These are phyloP conservation scores for Lepiota venenata DNA, from an alignment of 768 basidiomycete species.

Conservation along the genomic window DNA sequence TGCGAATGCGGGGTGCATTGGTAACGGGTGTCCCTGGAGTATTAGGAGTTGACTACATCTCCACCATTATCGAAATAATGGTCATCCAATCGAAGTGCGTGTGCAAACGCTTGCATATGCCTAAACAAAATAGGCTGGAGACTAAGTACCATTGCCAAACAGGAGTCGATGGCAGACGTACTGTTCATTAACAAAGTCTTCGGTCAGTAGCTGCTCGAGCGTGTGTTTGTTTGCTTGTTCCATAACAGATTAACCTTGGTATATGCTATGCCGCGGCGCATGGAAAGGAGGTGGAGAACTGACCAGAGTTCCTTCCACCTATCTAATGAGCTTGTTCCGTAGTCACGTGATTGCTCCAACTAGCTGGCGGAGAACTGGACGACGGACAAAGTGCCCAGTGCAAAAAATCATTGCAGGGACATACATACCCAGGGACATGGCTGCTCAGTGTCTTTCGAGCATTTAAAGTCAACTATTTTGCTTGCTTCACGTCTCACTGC, in stretches of 20 bases:
- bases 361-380: too few species aligned
- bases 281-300: not conserved
- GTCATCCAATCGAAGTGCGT: slow-evolving; percentile 68
- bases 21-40: slow-evolving; percentile 36
- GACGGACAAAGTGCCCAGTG: too few species aligned
- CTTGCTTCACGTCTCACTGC: too few species aligned
- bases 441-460: too few species aligned
- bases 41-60: slow-evolving; percentile 32
- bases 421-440: too few species aligned
- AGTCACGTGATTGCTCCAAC: too few species aligned
- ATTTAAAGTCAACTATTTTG: too few species aligned
- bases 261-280: not conserved
- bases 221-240: slow-evolving; percentile 16
- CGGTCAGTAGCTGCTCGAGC: slow-evolving; percentile 34
- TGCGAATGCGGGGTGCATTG: slow-evolving; percentile 52
- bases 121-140: slow-evolving; percentile 21
- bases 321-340: too few species aligned
- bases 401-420: too few species aligned
- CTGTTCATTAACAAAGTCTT: slow-evolving; percentile 72
- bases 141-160: too few species aligned
- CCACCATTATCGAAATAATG: slow-evolving; percentile 31
- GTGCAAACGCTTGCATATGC: slow-evolving; percentile 70
- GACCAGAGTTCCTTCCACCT: not conserved
- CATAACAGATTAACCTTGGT: not conserved
- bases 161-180: slow-evolving; percentile 29